Base-by-base conservation (phyloP, 805 yeast species). In the Suhomyces sp. region DNA sequence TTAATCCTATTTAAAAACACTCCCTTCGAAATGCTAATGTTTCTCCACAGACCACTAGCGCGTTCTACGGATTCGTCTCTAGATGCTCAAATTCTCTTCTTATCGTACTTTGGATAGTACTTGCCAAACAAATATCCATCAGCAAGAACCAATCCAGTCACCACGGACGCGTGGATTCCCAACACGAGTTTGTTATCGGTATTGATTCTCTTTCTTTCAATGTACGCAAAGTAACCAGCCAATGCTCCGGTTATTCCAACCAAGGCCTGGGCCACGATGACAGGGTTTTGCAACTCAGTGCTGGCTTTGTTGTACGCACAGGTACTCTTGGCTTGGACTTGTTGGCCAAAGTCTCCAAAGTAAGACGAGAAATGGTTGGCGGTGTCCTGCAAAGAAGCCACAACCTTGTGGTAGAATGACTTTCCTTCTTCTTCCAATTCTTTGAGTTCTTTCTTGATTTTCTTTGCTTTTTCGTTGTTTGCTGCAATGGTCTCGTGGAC, bases 201-300 rank as follows among this genome's bases (percentile, higher is more conserved):
- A 36, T 62, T 58, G 50, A 78, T 63, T 63, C 74, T 60, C 46
- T 65, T 54, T 63, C 80, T 70, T 58, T 75, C 75, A 48, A 68
- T 49, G 60, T 72, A 74, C 16, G 73, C 77, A 34, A 63, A 59
- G 44, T 75, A 64, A 17, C 76, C 68, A 3, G 76, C 76, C 17
- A 71, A 60, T 21, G 70, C 51, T 11, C 74, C 74, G 25, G 74
- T 69, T 6, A 70, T 51, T 19, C 76, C 70, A 27, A 76, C 64
- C 12, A 75, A 63, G 3, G 72, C 57, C 55, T 79, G 83, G 20
- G 75, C 56, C 13, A 74, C 59, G 29, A 80, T 82, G 4, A 74
- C 82, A 0, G 86, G 86, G 62, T 80, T 79, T 49, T 77, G 68
- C 44, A 79, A 63, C 53, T 78, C 83, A 17, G 40, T 39, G 22